Evolutionary conservation across 495 filamentous ascomycete genomes (phyloP), one percentile per base, ranked within the genome.

Genomic region (Bacidia rubella): DNA sequence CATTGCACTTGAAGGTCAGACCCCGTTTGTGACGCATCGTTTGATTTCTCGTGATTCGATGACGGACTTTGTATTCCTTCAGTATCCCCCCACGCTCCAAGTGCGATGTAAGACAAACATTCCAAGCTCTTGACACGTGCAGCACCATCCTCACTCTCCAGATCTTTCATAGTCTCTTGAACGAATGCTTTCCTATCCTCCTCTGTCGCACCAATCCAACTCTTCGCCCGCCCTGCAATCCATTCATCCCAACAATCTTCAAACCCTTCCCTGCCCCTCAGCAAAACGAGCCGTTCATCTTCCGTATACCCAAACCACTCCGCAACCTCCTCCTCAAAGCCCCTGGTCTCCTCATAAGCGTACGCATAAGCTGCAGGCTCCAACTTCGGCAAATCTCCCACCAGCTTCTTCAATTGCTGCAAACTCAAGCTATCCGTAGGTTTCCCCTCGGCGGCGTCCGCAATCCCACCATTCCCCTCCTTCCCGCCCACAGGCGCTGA

Each of bases 261-360:
- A 60, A 93, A 95, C 2, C 79, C 80, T 22, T 77, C 66, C 60
- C 85, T 86, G 29, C 83, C 80, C 35, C 77, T 72, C 40, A 81
- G 72, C 46, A 92, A 66, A 71, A 76, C 73, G 42, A 66, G 69
- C 43, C 85, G 76, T 53, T 87, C 85, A 65, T 85, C 87, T 54
- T 89, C 85, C 44, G 70, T 74, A 67, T 98, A 97, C 45, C 80
- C 75, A 65, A 98, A 98, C 90, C 90, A 97, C 67, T 97, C 92
- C 59, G 95, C 86, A 20, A 97, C 70, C 69, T 98, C 92, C 52
- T 92, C 88, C 7, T 81, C 75, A 54, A 93, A 82, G 1, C 80
- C 72, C 39, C 87, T 79, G 2, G 82, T 74, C 68, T 96, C 87
- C n/a, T 78, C 71, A 69, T 97, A 97, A 60, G 79, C 77, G 65